Conservation (phyloP, 345 rosid species). For the Murraya koenigii region DNA sequence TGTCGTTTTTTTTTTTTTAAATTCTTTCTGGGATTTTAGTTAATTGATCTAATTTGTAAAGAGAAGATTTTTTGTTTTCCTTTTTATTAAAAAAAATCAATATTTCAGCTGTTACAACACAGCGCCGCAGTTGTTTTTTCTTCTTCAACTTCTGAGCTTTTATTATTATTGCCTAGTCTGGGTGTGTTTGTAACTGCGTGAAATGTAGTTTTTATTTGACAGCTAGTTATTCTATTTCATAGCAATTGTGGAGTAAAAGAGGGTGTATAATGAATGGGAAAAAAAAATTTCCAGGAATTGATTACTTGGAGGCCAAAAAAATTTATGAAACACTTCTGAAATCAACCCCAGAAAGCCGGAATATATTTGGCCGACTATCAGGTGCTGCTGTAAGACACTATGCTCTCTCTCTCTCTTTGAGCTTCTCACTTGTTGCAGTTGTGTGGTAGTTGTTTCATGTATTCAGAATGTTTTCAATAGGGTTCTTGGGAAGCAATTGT, state of each 20-base stretch:
- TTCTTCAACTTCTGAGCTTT: too few relatives aligned
- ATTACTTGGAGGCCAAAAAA: conserved; percentile 78
- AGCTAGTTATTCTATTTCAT: too few relatives aligned
- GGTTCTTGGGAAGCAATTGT: conserved; percentile 91
- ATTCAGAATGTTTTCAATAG: conserved; percentile 29
- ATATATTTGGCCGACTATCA: conserved; percentile 89
- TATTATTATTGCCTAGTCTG: too few relatives aligned
- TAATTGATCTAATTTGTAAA: background rate
- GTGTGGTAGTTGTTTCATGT: background rate
- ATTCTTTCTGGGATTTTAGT: background rate
- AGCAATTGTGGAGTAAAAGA: too few relatives aligned
- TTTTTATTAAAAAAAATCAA: too few relatives aligned
- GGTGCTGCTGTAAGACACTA: conserved; percentile 78
- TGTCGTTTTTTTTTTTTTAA: background rate
- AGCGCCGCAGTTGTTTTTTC: too few relatives aligned
- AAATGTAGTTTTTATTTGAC: too few relatives aligned
- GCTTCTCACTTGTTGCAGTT: conserved; percentile 1
- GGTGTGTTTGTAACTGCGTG: too few relatives aligned
- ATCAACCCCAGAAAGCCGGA: conserved; percentile 76
- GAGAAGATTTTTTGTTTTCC: background rate
- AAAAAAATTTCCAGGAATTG: conserved; percentile 76
- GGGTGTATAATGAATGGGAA: conserved; percentile 19
- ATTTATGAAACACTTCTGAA: conserved; percentile 71
- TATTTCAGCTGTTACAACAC: too few relatives aligned
- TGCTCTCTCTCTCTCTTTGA: conserved; percentile 1